phyloP scores from a whole-genome alignment of 2,329 filamentous ascomycete species.

The Verticillium dahliae region DNA sequence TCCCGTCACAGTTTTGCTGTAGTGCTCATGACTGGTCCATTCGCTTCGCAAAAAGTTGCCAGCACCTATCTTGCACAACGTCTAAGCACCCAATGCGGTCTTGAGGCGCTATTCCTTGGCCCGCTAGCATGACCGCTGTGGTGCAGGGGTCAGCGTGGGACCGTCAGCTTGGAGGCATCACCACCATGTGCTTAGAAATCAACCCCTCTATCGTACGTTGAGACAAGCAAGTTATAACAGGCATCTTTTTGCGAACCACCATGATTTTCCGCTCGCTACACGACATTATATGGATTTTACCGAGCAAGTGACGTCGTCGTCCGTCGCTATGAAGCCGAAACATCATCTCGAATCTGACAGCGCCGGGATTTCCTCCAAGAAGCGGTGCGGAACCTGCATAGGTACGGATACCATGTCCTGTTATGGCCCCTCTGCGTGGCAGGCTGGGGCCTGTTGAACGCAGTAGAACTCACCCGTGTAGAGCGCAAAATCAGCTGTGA shows the following conservation, averaged over 20 bases:
- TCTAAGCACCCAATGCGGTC: too few species aligned
- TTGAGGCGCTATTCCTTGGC: neutral
- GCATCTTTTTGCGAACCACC: neutral
- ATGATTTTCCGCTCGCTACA: neutral
- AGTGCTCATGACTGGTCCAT: neutral
- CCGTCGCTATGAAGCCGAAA: too few species aligned
- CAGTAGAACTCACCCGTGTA: neutral
- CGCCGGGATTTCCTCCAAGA: neutral
- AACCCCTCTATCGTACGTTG: neutral
- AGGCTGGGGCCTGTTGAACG: too few species aligned
- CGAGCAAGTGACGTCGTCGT: too few species aligned
- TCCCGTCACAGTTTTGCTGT: too few species aligned
- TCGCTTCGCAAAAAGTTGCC: slow-evolving; percentile 1
- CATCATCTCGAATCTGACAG: too few species aligned
- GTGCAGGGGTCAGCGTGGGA: neutral
- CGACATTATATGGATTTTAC: neutral
- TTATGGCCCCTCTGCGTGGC: too few species aligned
- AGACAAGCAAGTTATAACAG: neutral
- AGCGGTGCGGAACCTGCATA: slow-evolving; percentile 1
- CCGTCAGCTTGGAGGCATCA: neutral
- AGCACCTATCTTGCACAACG: neutral
- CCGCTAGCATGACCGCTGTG: neutral
- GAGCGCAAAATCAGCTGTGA: slow-evolving; percentile 6
- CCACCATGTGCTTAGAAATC: neutral
- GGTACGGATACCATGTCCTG: neutral